Percentiles rank a stretch among this genome's conserved stretches.
phyloP scores from a whole-genome alignment of 345 rosid genomes.

The Brassica nigra region DNA sequence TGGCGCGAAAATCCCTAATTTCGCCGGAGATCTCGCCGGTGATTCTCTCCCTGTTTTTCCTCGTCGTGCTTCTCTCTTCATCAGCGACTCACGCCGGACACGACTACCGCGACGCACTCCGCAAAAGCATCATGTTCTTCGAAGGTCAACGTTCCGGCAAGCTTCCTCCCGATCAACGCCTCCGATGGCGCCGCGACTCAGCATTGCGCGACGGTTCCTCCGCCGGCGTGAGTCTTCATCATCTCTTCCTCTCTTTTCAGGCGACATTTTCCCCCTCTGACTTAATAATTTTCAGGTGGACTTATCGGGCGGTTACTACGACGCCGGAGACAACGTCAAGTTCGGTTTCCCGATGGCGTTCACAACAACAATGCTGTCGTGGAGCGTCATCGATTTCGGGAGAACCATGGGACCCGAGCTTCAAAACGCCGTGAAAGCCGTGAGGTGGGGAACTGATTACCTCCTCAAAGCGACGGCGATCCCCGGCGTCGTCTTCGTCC shows the following conservation, averaged over 20 bases:
- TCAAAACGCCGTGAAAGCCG: slow-evolving; percentile 61
- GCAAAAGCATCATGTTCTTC: slow-evolving; percentile 84
- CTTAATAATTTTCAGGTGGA: slow-evolving; percentile 52
- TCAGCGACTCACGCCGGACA: slow-evolving; percentile 45
- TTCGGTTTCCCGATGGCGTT: slow-evolving; percentile 99
- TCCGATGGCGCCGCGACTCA: slow-evolving; percentile 85
- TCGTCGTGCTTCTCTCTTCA: slow-evolving; percentile 40
- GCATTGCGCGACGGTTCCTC: slow-evolving; percentile 83
- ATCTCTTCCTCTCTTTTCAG: neutral
- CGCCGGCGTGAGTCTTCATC: slow-evolving; percentile 46
- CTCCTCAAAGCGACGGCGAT: slow-evolving; percentile 76
- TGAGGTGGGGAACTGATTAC: slow-evolving; percentile 88
- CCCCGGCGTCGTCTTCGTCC: slow-evolving; percentile 65
- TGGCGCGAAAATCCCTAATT: slow-evolving; percentile 70
- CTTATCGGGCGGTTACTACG: slow-evolving; percentile 91
- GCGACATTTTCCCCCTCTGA: neutral
- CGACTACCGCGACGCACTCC: slow-evolving; percentile 80
- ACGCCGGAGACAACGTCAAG: slow-evolving; percentile 94
- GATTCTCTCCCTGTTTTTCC: slow-evolving; percentile 21
- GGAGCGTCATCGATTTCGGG: slow-evolving; percentile 95
- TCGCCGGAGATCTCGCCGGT: slow-evolving; percentile 35
- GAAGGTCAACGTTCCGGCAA: slow-evolving; percentile 95
- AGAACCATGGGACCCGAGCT: slow-evolving; percentile 81
- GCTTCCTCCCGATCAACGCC: slow-evolving; percentile 76
- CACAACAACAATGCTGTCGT: slow-evolving; percentile 81